Evolutionary conservation across 2,329 filamentous ascomycete species (phyloP).

Genomic region (Phaeophleospora eucalypticola): DNA sequence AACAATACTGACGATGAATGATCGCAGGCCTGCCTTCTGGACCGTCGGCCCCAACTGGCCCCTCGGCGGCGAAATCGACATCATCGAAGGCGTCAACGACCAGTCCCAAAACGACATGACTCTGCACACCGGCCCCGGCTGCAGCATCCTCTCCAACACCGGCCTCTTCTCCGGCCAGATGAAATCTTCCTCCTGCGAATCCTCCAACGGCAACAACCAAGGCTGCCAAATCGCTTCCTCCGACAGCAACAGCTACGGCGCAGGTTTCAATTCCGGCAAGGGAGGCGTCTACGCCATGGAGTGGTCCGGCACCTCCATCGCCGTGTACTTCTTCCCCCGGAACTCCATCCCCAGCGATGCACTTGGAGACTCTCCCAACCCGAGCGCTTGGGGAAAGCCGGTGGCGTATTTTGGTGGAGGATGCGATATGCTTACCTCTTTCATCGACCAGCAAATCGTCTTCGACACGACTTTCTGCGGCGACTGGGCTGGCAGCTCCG

Average conservation of each 20-base stretch:
- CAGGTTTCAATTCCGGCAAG: conserved; percentile 43
- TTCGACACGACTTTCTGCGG: conserved; percentile 61
- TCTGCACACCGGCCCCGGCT: conserved; percentile 34
- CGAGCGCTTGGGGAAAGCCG: conserved; percentile 60
- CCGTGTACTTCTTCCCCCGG: conserved; percentile 36
- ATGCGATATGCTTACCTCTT: conserved; percentile 35
- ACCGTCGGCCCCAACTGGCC: conserved; percentile 56
- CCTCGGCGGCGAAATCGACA: conserved; percentile 37
- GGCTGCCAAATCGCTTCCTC: conserved; percentile 50
- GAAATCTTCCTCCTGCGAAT: conserved; percentile 29
- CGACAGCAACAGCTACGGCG: conserved; percentile 31
- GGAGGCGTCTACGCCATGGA: conserved; percentile 38
- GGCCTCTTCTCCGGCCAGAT: conserved; percentile 72
- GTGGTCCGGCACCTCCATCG: conserved; percentile 29
- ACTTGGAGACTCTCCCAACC: conserved; percentile 48
- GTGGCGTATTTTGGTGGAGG: conserved; percentile 57
- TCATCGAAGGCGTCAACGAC: conserved; percentile 39
- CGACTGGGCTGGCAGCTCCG: conserved; percentile 35
- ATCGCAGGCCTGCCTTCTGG: conserved; percentile 60
- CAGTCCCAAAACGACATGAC: conserved; percentile 33
- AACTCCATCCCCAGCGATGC: conserved; percentile 41
- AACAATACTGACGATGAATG: no score
- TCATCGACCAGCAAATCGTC: conserved; percentile 42
- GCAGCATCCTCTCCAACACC: conserved; percentile 30
- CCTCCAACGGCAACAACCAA: conserved; percentile 38